Evolutionary conservation across 192 early-diverging fungal species (phyloP), one percentile per base, ranked within the genome.

Genomic region (Mortierella alpina): DNA sequence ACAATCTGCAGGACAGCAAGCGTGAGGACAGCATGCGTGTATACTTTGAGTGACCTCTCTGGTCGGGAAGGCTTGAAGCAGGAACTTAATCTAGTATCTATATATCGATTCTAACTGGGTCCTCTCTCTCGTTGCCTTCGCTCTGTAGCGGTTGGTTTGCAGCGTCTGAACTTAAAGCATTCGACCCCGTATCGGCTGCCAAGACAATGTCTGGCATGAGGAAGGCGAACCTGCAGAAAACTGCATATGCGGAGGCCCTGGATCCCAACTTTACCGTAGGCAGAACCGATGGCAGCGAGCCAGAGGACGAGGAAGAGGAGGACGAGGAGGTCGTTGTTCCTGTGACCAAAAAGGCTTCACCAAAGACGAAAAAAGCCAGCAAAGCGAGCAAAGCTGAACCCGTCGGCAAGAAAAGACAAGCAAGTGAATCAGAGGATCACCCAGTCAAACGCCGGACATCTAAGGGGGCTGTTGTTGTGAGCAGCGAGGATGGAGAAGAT

Each of bases 71-170:
- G 31, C 31, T 31, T 31, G 31, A n/a, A n/a, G n/a, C n/a, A n/a
- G n/a, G n/a, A n/a, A n/a, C n/a, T n/a, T n/a, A n/a, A n/a, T n/a
- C n/a, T n/a, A n/a, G n/a, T n/a, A n/a, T n/a, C n/a, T n/a, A n/a
- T n/a, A n/a, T n/a, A n/a, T n/a, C 31, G 31, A 31, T 2, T 31
- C 31, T 31, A 3, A 31, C 31, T 31, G 31, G 31, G 31, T 31
- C n/a, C 23, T 44, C 41, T 66, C 12, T 49, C 17, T 59, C 22
- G 46, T 40, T 23, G 22, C 22, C 4, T 55, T 14, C 15, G n/a
- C 39, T 55, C 51, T 11, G 20, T 81, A 84, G 83, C 62, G 83
- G 83, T 31, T 84, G 83, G 83, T 81, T 84, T 65, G 77, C 76
- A 3, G 63, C 67, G 2, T 72, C 72, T 18, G 83, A 84, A 50